A percentile compares a stretch with the other conserved stretches of the same genome.
Conservation (phyloP, 129 eudicot genomes). For the Dittrichia graveolens region DNA sequence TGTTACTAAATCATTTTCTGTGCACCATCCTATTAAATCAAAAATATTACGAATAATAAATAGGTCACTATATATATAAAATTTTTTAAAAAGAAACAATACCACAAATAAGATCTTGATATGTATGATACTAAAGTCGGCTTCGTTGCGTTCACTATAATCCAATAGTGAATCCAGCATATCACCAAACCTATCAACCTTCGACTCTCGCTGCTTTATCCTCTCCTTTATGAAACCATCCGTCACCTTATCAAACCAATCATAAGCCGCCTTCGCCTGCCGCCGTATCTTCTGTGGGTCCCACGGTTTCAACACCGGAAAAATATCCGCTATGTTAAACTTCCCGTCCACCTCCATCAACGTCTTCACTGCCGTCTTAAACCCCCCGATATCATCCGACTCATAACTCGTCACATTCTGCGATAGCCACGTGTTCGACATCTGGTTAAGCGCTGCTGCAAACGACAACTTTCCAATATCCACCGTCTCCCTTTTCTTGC, state of each 20-base stretch:
- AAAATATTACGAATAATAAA: too few species aligned
- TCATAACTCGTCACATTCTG: conserved; percentile 32
- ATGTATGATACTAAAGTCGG: conserved; percentile 22
- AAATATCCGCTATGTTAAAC: conserved; percentile 50
- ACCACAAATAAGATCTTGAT: conserved; percentile 41
- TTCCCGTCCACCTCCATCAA: conserved; percentile 50
- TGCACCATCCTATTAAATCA: too few species aligned
- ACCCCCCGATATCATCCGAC: conserved; percentile 30
- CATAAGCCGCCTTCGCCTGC: conserved; percentile 35
- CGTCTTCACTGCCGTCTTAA: conserved; percentile 29
- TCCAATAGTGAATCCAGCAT: conserved; percentile 50
- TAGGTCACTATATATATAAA: too few species aligned
- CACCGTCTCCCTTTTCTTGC: conserved; percentile 18
- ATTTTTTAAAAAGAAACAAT: neutral
- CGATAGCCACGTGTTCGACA: conserved; percentile 51
- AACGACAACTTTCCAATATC: conserved; percentile 47
- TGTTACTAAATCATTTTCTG: neutral
- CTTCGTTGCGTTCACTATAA: conserved; percentile 28
- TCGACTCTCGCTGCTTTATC: conserved; percentile 22
- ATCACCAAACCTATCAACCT: conserved; percentile 39
- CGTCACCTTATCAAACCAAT: conserved; percentile 30
- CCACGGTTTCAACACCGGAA: conserved; percentile 43
- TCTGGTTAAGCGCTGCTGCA: conserved; percentile 42
- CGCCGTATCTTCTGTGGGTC: conserved; percentile 54
- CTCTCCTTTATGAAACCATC: conserved; percentile 31